phyloP scores from a whole-genome alignment of 176 grass and related monocot genomes.

The Oryza meyeriana region DNA sequence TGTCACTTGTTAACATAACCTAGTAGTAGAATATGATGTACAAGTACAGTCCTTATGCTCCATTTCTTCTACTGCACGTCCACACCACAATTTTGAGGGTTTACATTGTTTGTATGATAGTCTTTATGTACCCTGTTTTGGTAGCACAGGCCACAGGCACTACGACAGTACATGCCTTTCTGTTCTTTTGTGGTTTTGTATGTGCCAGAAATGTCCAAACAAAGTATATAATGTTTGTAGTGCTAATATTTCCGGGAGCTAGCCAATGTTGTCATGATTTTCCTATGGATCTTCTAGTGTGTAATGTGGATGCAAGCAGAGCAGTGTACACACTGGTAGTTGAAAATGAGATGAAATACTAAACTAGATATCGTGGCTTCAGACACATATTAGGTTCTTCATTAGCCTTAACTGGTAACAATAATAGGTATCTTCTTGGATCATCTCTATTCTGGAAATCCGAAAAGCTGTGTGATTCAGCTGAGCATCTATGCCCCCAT shows the following conservation, averaged over 20 bases:
- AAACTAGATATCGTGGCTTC: not conserved
- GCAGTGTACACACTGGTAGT: not conserved
- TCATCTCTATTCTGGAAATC: not conserved
- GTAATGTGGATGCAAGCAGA: not conserved
- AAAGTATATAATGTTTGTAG: not conserved
- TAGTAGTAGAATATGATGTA: conserved; percentile 9
- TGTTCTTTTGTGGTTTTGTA: not conserved
- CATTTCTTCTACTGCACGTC: not conserved
- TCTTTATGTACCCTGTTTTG: conserved; percentile 6
- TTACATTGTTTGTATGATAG: conserved; percentile 1
- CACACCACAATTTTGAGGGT: not conserved
- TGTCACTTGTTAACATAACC: not conserved
- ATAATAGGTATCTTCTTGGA: not conserved
- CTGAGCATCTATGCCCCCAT: not conserved
- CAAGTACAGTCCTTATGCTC: not conserved
- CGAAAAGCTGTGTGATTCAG: not conserved
- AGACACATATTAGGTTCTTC: not conserved
- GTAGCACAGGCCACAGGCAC: not conserved
- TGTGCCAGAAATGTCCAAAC: conserved; percentile 2
- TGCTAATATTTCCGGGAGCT: not conserved
- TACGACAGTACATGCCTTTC: not conserved
- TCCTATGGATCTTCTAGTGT: conserved; percentile 11
- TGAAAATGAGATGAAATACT: not conserved
- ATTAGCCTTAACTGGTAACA: not conserved
- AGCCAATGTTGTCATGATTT: not conserved